Evolutionary conservation across 768 basidiomycete species (phyloP), one percentile per base, ranked within the genome.

Genomic region (Leccinellum luteum): DNA sequence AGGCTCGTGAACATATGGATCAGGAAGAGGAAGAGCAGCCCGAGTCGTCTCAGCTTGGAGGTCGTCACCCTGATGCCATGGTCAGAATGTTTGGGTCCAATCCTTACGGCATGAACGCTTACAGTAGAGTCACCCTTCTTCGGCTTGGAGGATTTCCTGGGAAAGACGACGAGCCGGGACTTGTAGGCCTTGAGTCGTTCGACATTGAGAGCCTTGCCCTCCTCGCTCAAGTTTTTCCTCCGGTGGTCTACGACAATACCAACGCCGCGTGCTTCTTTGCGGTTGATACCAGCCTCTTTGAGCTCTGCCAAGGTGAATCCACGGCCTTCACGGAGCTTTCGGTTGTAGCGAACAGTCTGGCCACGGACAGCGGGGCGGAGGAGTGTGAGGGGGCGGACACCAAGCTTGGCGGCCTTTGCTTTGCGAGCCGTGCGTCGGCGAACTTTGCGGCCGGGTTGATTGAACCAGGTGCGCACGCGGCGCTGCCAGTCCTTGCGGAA

Each of bases 401-500:
- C 97, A 56, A 97, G 89, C 60, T 85, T 74, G 48, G 93, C 84
- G 56, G 94, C 93, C 81, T 97, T 98, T 66, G 80, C 79, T 77
- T 93, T 89, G 78, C 97, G 92, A 45, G 94, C 93, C 48, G 81
- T 86, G 74, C 97, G 90, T 74, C 97, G 85, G 75, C 92, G 90
- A 75, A 94, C 90, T 80, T 98, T 98, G 74, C 92, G 90, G 50
- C 95, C 96, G 56, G 97, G 94, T 79, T 99, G 97, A 82, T 98
- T 91, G 75, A 98, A 98, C 95, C 95, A 94, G 72, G 93, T 96
- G 77, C 89, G 89, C 68, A 96, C 94, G 64, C 89, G 90, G 71
- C 87, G 84, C 77, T 98, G 96, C 95, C 95, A 98, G 76, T 98
- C 95, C 87, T 98, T 98, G 81, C 86, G 92, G 85, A 94, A 94